Evolutionary conservation across 352 stramenopile species (phyloP), one percentile per base, ranked within the genome.

Genomic region (Globisporangium perplexum): DNA sequence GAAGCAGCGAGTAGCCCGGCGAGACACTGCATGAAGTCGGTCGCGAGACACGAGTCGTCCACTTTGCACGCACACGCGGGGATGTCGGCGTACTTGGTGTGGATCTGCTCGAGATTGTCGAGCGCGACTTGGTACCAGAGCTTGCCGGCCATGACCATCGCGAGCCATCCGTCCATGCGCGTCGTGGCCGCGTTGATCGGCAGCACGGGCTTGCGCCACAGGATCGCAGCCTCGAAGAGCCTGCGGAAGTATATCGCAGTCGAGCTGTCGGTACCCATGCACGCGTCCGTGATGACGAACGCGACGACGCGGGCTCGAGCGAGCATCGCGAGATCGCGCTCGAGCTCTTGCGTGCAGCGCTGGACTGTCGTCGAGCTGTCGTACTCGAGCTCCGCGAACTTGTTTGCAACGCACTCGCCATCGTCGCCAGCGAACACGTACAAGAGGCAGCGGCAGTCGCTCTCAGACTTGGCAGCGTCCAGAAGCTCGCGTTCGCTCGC

Each of bases 111-210:
- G 17, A 85, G 54, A 35, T 60, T 45, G 11, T 53, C 51, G 7
- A 58, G 47, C 22, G 73, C 67, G 3, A 82, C 69, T 48, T 81
- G 64, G 47, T 84, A 84, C 73, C 73, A 84, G 5, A 85, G 66
- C 6, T 69, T 59, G n/a, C 74, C 74, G 7, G 69, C 71, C 66
- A 82, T 77, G 1, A 57, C 67, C n/a, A 82, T 39, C 15, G 60
- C 57, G 7, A 84, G 44, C 73, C 74, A 85, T 1, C 69, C 63
- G 5, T 23, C 44, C 28, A 82, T 53, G 14, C 59, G 38, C 15
- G 60, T 57, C 4, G 60, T 62, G 7, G 69, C 44, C 17, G 69
- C 65, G 30, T 80, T 82, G 31, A 80, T 77, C 0, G 71, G 71
- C 1, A 85, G 47, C 12, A 80, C 48, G 1, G 65, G 63, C 33